Conservation (phyloP, 2,329 filamentous ascomycete species). For the Rhynchosporium secalis region DNA sequence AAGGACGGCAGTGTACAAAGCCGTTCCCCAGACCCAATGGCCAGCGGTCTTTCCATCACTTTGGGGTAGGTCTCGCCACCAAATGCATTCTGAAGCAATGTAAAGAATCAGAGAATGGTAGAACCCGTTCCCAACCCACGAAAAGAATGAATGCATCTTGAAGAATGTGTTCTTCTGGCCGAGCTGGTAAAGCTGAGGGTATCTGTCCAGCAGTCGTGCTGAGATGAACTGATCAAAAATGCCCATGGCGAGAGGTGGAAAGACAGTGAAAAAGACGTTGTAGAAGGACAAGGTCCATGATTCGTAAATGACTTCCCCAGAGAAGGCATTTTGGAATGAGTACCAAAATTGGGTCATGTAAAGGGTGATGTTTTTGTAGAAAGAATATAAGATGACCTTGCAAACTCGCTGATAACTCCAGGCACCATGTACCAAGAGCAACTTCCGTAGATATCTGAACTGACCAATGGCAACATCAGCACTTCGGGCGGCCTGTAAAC, state of each 20-base stretch:
- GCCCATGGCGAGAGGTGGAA: constrained; percentile 90
- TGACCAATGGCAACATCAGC: constrained; percentile 95
- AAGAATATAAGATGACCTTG: constrained; percentile 97
- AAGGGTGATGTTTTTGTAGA: constrained; percentile 98
- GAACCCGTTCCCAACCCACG: constrained; percentile 92
- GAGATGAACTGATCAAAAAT: constrained; percentile 98
- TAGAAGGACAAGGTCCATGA: constrained; percentile 99
- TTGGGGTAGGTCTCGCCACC: constrained; percentile 75
- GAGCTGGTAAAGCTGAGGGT: constrained; percentile 92
- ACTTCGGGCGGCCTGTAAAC: constrained; percentile 91
- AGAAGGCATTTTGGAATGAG: constrained; percentile 97
- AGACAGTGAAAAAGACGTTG: constrained; percentile 95
- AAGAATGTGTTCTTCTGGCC: constrained; percentile 94
- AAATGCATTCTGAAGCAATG: constrained; percentile 78
- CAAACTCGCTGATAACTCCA: constrained; percentile 98
- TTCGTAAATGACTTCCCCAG: constrained; percentile 96
- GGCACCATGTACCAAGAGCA: constrained; percentile 90
- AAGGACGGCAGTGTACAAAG: constrained; percentile 91
- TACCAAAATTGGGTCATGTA: constrained; percentile 99
- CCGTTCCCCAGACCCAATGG: constrained; percentile 97
- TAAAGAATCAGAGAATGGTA: constrained; percentile 97
- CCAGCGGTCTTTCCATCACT: constrained; percentile 79
- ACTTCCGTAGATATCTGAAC: constrained; percentile 91
- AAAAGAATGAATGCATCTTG: constrained; percentile 85
- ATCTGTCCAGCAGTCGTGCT: constrained; percentile 87